Evolutionary conservation across 2,329 filamentous ascomycete genomes (phyloP).

Genomic region (Metarhizium anisopliae): DNA sequence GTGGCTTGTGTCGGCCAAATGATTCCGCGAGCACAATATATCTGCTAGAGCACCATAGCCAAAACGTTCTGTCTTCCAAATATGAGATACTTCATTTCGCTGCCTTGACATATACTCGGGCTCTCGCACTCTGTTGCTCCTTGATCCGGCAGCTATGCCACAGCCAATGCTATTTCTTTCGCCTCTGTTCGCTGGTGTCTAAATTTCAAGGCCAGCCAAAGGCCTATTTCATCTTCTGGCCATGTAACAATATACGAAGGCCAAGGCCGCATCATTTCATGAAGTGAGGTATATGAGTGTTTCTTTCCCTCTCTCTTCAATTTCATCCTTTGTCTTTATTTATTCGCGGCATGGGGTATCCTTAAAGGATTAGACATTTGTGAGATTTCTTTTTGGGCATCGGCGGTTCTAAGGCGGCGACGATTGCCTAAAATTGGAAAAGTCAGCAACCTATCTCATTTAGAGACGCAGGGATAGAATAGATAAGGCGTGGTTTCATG

Average conservation of each 20-base stretch:
- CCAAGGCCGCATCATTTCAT: slow-evolving; percentile 5
- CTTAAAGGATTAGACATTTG: slow-evolving; percentile 62
- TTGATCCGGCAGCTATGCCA: not conserved
- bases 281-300: slow-evolving; percentile 1
- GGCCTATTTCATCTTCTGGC: slow-evolving; percentile 4
- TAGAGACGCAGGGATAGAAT: not conserved
- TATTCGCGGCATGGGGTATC: not conserved
- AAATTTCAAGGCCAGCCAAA: slow-evolving; percentile 4
- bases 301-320: not conserved
- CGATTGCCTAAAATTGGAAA: slow-evolving; percentile 64
- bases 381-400: slow-evolving; percentile 67
- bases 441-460: not conserved
- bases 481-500: not conserved
- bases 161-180: slow-evolving; percentile 1
- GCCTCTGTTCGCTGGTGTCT: slow-evolving; percentile 3
- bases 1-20: not conserved
- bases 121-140: not conserved
- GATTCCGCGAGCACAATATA: not conserved
- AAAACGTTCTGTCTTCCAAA: slow-evolving; percentile 17
- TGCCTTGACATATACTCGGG: not conserved
- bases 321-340: slow-evolving; percentile 3
- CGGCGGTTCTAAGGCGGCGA: slow-evolving; percentile 86
- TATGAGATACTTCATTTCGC: not conserved
- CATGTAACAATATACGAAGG: slow-evolving; percentile 5
- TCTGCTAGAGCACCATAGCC: slow-evolving; percentile 4